Evolutionary conservation across 176 grass and related monocot genomes (phyloP).

Genomic region (Musa beccarii): DNA sequence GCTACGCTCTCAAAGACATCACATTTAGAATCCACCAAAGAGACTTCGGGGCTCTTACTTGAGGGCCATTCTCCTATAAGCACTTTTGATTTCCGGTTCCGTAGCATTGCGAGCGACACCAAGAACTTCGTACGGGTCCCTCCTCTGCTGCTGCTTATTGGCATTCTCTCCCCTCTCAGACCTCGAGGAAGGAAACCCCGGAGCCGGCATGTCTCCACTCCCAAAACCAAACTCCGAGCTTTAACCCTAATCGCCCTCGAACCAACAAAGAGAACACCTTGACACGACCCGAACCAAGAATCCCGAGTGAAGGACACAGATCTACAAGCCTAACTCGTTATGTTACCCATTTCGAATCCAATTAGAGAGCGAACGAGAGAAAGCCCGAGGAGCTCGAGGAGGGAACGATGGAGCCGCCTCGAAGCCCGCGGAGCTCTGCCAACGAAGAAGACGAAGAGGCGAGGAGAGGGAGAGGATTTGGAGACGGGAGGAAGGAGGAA

Average conservation of each 20-base stretch:
- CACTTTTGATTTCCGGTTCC: constrained; percentile 13
- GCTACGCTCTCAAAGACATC: no score
- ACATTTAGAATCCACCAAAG: not conserved
- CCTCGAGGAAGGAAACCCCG: constrained; percentile 2
- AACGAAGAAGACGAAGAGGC: not conserved
- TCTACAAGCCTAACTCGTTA: not conserved
- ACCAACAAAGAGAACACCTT: not conserved
- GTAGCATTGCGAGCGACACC: constrained; percentile 6
- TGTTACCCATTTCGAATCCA: not conserved
- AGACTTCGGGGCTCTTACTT: not conserved
- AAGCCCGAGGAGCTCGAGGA: not conserved
- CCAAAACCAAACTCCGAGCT: constrained; percentile 10
- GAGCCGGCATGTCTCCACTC: not conserved
- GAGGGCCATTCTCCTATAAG: constrained; percentile 12
- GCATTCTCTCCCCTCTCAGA: not conserved
- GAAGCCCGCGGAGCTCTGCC: not conserved
- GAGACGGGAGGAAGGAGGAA: no score
- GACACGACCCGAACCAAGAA: not conserved
- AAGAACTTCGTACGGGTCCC: constrained; percentile 13
- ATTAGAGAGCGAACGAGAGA: constrained; percentile 1
- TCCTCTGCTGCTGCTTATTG: not conserved
- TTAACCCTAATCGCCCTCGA: constrained; percentile 1
- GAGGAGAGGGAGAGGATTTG: not conserved
- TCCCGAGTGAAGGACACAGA: not conserved
- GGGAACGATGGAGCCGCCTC: not conserved